Base-by-base conservation (phyloP, 2,329 filamentous ascomycete genomes). In the Penicillium vulpinum region DNA sequence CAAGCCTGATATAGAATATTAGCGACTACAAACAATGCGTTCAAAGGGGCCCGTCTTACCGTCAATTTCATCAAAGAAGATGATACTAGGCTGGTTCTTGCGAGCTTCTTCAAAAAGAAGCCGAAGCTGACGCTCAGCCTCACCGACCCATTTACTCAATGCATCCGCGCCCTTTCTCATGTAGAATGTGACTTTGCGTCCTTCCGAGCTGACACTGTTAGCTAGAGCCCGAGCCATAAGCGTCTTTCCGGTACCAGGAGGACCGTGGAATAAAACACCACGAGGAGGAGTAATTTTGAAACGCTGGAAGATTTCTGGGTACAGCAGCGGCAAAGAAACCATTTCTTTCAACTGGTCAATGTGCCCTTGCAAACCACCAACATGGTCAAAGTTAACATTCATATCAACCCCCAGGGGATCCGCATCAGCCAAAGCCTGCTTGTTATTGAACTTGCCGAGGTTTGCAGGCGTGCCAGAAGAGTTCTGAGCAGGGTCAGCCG, bases 61-160 rank as follows among this genome's bases (percentile, higher is more conserved):
- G 77, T 99, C 94, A 65, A 99, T 99, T 74, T 99, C 94, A 73
- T 99, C 94, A 67, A 99, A 97, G 80, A 99, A 99, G 73, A 99
- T 99, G 75, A 99, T 99, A 73, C 93, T 97, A 0, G 94, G 94
- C 70, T 99, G 94, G 1, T 89, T 97, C 73, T 92, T 94, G 60
- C 93, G 85, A 16, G 94, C 94, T 75, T 99, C 94, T 67, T 97
- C 94, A 63, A 99, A 99, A 5, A 99, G 82, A 56, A 97, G 79
- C 44, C 94, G 88, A 52, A 99, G 84, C 72, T 99, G 94, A 75
- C 93, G 89, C 77, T 99, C 94, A 10, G 95, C 94, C 76, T 99
- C 94, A 71, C 94, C 94, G 51, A 99, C 94, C 94, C 94, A 99
- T 77, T 99, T 99, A 75, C 92, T 97, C 60, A 99, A 80, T 16